Conservation (phyloP, 495 filamentous ascomycete species). For the Aspergillus steynii region DNA sequence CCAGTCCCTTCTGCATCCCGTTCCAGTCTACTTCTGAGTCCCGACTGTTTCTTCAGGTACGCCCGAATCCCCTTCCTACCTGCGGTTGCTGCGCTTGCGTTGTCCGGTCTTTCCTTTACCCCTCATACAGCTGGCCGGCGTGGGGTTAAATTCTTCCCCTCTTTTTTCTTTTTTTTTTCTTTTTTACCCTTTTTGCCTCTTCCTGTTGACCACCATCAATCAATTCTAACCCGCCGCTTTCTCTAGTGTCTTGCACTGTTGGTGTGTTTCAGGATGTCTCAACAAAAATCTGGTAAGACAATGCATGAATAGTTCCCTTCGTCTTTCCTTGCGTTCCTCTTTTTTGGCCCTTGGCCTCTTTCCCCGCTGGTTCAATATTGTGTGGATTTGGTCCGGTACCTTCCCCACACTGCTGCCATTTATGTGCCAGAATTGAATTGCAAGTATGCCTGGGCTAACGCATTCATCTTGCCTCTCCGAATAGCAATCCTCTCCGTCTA, state of each 20-base stretch:
- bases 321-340: not conserved
- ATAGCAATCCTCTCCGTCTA: slow-evolving; percentile 96
- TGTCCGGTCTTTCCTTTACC: slow-evolving; percentile 2
- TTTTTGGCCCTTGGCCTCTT: slow-evolving; percentile 15
- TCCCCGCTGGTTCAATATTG: slow-evolving; percentile 22
- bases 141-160: slow-evolving; percentile 8
- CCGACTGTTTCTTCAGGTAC: slow-evolving; percentile 2
- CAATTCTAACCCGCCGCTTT: slow-evolving; percentile 4
- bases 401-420: slow-evolving; percentile 21
- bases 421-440: slow-evolving; percentile 2
- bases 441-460: slow-evolving; percentile 12
- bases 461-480: not conserved
- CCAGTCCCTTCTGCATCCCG: not conserved
- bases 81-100: not conserved
- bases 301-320: slow-evolving; percentile 7
- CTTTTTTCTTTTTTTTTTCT: not conserved
- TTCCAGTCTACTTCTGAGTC: not conserved
- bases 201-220: not conserved
- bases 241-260: slow-evolving; percentile 26
- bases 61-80: not conserved
- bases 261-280: slow-evolving; percentile 38
- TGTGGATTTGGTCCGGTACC: slow-evolving; percentile 16
- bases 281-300: slow-evolving; percentile 46
- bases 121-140: not conserved
- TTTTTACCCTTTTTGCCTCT: not conserved